These are phyloP conservation scores for Ceratobasidium papillatum DNA, from an alignment of 1,284 basidiomycete genomes.

Conservation along the genomic window DNA sequence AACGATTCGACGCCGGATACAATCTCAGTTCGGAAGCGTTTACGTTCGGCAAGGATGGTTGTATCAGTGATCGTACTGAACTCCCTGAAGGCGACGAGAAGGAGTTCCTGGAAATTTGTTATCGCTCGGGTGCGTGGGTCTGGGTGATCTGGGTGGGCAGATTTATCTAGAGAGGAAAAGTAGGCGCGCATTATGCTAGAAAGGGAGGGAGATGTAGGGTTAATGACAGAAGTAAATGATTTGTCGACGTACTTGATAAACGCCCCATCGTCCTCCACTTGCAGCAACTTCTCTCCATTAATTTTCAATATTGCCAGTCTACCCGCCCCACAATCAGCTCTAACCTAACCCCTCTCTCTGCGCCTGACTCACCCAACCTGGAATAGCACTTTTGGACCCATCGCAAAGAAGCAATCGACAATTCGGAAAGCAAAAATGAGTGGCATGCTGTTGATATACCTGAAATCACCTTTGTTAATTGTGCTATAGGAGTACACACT, in stretches of 20 bases:
- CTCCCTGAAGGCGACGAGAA: slow-evolving; percentile 95
- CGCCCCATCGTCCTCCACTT: slow-evolving; percentile 96
- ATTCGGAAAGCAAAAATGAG: slow-evolving; percentile 99
- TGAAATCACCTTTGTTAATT: slow-evolving; percentile 48
- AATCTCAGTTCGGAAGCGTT: slow-evolving; percentile 88
- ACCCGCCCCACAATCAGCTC: not conserved
- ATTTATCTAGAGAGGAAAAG: slow-evolving; percentile 92
- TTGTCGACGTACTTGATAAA: slow-evolving; percentile 88
- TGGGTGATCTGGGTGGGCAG: slow-evolving; percentile 88
- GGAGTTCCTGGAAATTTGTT: slow-evolving; percentile 97
- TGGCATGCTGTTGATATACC: slow-evolving; percentile 99
- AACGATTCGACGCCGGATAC: slow-evolving; percentile 95
- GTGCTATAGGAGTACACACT: not conserved
- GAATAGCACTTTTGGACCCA: slow-evolving; percentile 98
- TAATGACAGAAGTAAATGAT: not conserved
- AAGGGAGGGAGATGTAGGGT: not conserved
- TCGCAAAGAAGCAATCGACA: slow-evolving; percentile 98
- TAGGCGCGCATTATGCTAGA: slow-evolving; percentile 90
- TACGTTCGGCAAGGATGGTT: slow-evolving; percentile 88
- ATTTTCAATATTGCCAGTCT: slow-evolving; percentile 94
- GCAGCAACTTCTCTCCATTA: slow-evolving; percentile 93
- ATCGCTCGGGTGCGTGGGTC: slow-evolving; percentile 94
- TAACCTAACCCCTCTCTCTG: not conserved
- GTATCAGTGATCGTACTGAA: slow-evolving; percentile 98
- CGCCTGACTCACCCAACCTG: slow-evolving; percentile 82